A percentile compares a stretch with the other conserved stretches of the same genome.
phyloP scores from a whole-genome alignment of 2,329 filamentous ascomycete species.

The Aspergillus aculeatinus region DNA sequence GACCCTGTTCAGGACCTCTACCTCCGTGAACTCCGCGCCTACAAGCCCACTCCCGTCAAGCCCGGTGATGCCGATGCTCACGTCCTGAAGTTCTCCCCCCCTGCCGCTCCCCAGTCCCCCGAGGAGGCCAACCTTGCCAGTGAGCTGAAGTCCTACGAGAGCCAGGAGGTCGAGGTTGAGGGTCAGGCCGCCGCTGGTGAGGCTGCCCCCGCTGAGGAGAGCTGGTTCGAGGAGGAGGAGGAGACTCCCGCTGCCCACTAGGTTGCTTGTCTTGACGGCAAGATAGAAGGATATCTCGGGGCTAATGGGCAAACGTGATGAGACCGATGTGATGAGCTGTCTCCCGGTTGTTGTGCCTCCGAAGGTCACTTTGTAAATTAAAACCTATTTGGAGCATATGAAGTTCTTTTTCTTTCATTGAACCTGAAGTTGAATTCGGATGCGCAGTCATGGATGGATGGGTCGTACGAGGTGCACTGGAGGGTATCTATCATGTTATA shows the following conservation, averaged over 20 bases:
- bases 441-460: neutral
- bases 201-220: constrained; percentile 61
- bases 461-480: neutral
- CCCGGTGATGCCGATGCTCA: constrained; percentile 83
- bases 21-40: constrained; percentile 90
- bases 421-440: neutral
- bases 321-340: constrained; percentile 23
- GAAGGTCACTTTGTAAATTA: constrained; percentile 29
- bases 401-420: constrained; percentile 18
- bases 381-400: constrained; percentile 28
- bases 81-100: constrained; percentile 81
- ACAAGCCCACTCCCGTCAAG: constrained; percentile 85
- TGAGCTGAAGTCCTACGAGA: constrained; percentile 92
- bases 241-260: constrained; percentile 49
- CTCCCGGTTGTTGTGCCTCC: constrained; percentile 18
- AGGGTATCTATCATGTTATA: neutral
- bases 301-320: constrained; percentile 25
- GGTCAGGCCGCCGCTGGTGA: constrained; percentile 68
- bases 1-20: constrained; percentile 98
- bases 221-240: constrained; percentile 81
- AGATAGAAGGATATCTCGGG: constrained; percentile 29
- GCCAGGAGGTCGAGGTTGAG: constrained; percentile 90
- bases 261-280: constrained; percentile 26
- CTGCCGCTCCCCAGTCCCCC: constrained; percentile 79
- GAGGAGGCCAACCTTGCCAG: constrained; percentile 91